Conservation (phyloP, 164 flowering plant species). For the Sextonia rubra region DNA sequence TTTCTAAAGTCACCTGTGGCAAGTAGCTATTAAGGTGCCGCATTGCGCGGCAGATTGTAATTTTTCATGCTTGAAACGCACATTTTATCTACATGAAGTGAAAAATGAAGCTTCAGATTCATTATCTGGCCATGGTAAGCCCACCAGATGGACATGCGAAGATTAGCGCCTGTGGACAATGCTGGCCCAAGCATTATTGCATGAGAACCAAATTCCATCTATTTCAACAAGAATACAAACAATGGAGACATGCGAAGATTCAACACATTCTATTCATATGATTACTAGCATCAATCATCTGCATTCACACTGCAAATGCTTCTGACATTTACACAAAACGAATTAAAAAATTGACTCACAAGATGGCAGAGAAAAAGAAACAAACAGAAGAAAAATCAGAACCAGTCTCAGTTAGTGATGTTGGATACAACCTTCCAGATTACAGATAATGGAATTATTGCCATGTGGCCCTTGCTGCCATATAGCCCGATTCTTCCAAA, state of each 20-base stretch:
- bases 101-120: no score
- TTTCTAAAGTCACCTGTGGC: no score
- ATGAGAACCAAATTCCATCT: no score
- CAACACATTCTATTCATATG: background rate
- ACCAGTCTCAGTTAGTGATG: conserved; percentile 27
- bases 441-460: conserved; percentile 68
- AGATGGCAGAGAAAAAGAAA: conserved; percentile 10
- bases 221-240: no score
- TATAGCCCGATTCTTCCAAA: conserved; percentile 83
- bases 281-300: conserved; percentile 9
- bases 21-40: no score
- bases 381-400: background rate
- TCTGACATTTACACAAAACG: conserved; percentile 24
- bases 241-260: background rate
- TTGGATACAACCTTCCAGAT: conserved; percentile 43
- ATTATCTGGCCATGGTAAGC: no score
- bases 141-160: no score
- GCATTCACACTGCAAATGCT: conserved; percentile 22
- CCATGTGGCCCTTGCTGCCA: conserved; percentile 61
- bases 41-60: no score
- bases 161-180: no score
- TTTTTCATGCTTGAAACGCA: no score
- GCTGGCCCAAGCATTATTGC: no score
- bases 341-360: conserved; percentile 39
- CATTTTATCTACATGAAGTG: no score